Conservation (phyloP, 2,329 filamentous ascomycete species). For the Scortechinia acanthostroma region DNA sequence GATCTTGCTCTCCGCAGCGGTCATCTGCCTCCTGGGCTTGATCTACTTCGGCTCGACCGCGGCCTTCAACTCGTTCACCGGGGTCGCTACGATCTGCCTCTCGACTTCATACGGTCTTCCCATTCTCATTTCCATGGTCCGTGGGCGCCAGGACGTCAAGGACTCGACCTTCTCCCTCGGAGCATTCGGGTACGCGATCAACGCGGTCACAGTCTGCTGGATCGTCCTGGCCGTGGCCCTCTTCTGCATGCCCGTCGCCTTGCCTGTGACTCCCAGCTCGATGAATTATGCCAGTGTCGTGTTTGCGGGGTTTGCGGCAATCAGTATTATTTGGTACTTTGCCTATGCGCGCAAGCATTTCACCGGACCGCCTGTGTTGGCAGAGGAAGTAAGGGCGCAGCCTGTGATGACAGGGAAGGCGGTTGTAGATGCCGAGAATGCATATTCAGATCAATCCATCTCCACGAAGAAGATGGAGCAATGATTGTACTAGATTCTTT, state of each 20-base stretch:
- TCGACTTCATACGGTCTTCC: conserved; percentile 71
- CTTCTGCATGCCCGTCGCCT: conserved; percentile 68
- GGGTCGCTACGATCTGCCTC: conserved; percentile 73
- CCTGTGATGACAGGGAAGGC: neutral
- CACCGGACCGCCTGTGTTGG: conserved; percentile 39
- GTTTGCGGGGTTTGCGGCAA: conserved; percentile 52
- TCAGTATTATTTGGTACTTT: conserved; percentile 58
- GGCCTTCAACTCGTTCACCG: conserved; percentile 75
- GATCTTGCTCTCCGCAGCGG: conserved; percentile 57
- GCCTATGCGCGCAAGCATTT: conserved; percentile 56
- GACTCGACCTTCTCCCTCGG: conserved; percentile 65
- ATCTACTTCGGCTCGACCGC: conserved; percentile 75
- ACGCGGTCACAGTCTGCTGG: conserved; percentile 63
- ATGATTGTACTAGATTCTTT: too few relatives aligned
- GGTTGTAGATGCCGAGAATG: neutral
- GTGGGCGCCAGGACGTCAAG: conserved; percentile 57
- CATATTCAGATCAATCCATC: too few relatives aligned
- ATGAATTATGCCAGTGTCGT: conserved; percentile 67
- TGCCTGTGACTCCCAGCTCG: conserved; percentile 42
- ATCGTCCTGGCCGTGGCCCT: conserved; percentile 63
- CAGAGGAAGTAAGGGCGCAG: neutral
- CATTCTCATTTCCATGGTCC: conserved; percentile 64
- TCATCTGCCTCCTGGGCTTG: conserved; percentile 66
- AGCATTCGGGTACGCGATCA: conserved; percentile 61
- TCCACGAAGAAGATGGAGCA: neutral